These are phyloP conservation scores for Corylus americana DNA, from an alignment of 306 rosid genomes.

Conservation along the genomic window DNA sequence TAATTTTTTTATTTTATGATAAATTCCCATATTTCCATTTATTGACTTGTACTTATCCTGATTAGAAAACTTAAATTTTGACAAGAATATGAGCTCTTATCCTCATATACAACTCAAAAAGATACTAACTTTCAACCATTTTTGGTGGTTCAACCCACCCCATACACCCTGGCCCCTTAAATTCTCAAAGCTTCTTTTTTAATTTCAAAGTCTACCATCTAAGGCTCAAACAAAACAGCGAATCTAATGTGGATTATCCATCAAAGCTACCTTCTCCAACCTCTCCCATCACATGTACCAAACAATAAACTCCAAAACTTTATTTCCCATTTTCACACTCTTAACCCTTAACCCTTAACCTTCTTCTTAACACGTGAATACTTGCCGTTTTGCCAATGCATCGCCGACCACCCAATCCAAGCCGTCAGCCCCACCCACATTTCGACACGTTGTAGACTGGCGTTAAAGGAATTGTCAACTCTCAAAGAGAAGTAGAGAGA, in stretches of 20 bases:
- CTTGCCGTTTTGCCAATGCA: slow-evolving; percentile 32
- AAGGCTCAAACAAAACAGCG: slow-evolving; percentile 31
- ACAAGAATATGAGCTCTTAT: slow-evolving; percentile 7
- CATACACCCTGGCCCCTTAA: slow-evolving; percentile 2
- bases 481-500: slow-evolving; percentile 20
- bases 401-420: slow-evolving; percentile 23
- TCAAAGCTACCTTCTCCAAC: slow-evolving; percentile 38
- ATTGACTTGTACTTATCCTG: slow-evolving; percentile 23
- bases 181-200: not conserved
- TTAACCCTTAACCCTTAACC: not conserved
- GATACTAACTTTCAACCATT: slow-evolving; percentile 44
- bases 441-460: slow-evolving; percentile 45
- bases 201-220: slow-evolving; percentile 5
- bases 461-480: slow-evolving; percentile 51
- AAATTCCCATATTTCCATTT: not conserved
- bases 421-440: slow-evolving; percentile 38
- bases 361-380: slow-evolving; percentile 33
- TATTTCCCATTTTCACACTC: slow-evolving; percentile 7
- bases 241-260: slow-evolving; percentile 37
- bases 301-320: slow-evolving; percentile 27
- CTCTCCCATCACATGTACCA: slow-evolving; percentile 30
- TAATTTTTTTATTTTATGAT: too few relatives aligned
- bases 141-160: slow-evolving; percentile 66
- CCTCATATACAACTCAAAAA: not conserved
- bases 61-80: slow-evolving; percentile 36